These are phyloP conservation scores for Glebionis coronaria DNA, from an alignment of 129 eudicot genomes.

Conservation along the genomic window DNA sequence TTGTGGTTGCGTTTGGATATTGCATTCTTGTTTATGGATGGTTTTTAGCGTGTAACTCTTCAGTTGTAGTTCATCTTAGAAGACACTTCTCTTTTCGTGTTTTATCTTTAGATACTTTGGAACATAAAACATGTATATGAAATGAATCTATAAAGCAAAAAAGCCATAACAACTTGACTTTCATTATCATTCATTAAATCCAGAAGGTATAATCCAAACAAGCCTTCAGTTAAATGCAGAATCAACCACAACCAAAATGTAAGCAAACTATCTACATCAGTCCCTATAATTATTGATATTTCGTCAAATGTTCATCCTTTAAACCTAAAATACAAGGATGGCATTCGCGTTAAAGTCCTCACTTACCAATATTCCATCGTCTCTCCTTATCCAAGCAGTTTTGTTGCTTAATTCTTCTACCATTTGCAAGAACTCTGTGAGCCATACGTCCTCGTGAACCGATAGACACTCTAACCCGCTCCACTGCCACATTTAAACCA, in stretches of 20 bases:
- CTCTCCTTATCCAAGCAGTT: constrained; percentile 78
- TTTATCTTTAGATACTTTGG: too few relatives aligned
- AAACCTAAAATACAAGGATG: background rate
- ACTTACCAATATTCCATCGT: constrained; percentile 78
- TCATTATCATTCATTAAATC: background rate
- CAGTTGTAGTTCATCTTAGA: too few relatives aligned
- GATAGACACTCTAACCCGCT: constrained; percentile 82
- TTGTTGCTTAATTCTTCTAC: constrained; percentile 58
- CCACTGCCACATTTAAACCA: constrained; percentile 68
- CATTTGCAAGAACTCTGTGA: constrained; percentile 55
- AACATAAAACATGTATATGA: too few relatives aligned
- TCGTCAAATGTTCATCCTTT: constrained; percentile 7
- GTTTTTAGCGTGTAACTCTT: too few relatives aligned
- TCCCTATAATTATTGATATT: constrained; percentile 9
- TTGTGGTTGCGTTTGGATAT: too few relatives aligned
- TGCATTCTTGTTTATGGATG: too few relatives aligned
- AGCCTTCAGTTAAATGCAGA: constrained; percentile 16
- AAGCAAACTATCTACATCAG: constrained; percentile 28
- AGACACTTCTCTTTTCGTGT: too few relatives aligned
- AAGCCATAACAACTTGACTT: too few relatives aligned
- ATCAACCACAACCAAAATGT: constrained; percentile 22
- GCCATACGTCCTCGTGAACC: constrained; percentile 71
- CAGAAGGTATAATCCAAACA: constrained; percentile 6
- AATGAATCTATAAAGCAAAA: background rate
- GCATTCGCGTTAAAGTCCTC: constrained; percentile 17